Evolutionary conservation across 805 yeast genomes (phyloP), one percentile per base, ranked within the genome.

Genomic region (Sugiyamaella valdiviana): DNA sequence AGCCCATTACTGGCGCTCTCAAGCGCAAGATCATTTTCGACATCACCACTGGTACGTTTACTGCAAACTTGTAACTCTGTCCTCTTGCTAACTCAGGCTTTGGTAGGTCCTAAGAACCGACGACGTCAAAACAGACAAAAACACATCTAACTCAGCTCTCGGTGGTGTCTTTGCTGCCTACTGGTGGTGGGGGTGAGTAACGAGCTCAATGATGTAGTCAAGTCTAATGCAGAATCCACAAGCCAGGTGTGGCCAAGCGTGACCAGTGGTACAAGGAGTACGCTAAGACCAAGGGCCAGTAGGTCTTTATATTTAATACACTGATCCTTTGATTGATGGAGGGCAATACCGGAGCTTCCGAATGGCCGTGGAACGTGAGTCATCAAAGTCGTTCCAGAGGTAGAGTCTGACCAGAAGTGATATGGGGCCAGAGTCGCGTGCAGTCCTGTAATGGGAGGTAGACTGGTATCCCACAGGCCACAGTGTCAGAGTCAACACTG

Each of bases 1-100:
- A 91, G 64, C 93, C 95, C 62, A 87, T 90, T 63, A 78, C 82
- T 47, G 96, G 96, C 58, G 73, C 83, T 54, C 77, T 90, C 58
- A 86, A 79, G 73, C 85, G 79, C 75, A 85, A 82, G 72, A 79
- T 86, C 69, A 75, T 82, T 65, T 78, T 84, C 58, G 96, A 90
- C 63, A 79, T 90, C 66, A 56, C 80, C 38, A 35, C 24, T 35
- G 36, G 39, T 37, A 36, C 24, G 47, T 17, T 15, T 44, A n/a
- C n/a, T n/a, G n/a, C n/a, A n/a, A n/a, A 19, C 26, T 26, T 42
- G 39, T 32, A 15, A 39, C n/a, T 7, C 29, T 26, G 32, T 26
- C 14, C 14, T 10, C 29, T 12, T 45, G 29, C 40, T 23, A 32
- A 41, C 49, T 36, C 41, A 45, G 51, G 23, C 44, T 40, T 43